Evolutionary conservation across 2,329 filamentous ascomycete genomes (phyloP).

Genomic region (Cladorrhinum sp.): DNA sequence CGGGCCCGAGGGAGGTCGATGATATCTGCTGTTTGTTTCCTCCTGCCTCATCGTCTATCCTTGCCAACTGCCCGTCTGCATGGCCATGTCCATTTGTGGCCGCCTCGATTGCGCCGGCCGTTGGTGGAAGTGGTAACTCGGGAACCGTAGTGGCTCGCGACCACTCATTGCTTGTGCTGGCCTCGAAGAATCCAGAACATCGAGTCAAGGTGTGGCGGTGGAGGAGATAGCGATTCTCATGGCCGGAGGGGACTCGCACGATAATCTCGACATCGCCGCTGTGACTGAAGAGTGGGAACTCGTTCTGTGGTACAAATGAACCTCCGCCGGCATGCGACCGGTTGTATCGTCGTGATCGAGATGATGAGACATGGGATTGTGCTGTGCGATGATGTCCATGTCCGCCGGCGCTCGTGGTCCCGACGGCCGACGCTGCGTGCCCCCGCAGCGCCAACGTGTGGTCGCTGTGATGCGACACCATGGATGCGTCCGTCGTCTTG

Average conservation of each 20-base stretch:
- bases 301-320: constrained; percentile 72
- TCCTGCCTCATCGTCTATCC: constrained; percentile 47
- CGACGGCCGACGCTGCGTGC: constrained; percentile 31
- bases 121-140: constrained; percentile 24
- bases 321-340: constrained; percentile 75
- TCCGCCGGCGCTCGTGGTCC: constrained; percentile 23
- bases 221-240: constrained; percentile 80
- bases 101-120: constrained; percentile 26
- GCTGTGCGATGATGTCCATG: constrained; percentile 10
- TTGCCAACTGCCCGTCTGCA: constrained; percentile 45
- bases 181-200: constrained; percentile 92
- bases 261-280: constrained; percentile 92
- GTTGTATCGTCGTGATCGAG: constrained; percentile 57
- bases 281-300: constrained; percentile 87
- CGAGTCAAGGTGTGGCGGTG: constrained; percentile 84
- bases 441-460: constrained; percentile 34
- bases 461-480: constrained; percentile 35
- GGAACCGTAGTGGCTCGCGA: constrained; percentile 43
- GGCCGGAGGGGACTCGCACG: constrained; percentile 60
- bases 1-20: constrained; percentile 37
- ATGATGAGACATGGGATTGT: constrained; percentile 28
- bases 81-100: constrained; percentile 2
- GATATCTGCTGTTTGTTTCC: constrained; percentile 36
- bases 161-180: constrained; percentile 78
- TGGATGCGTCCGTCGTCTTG: constrained; percentile 26